Base-by-base conservation (phyloP, 2,329 filamentous ascomycete species). In the Gnomoniopsis smithogilvyi region DNA sequence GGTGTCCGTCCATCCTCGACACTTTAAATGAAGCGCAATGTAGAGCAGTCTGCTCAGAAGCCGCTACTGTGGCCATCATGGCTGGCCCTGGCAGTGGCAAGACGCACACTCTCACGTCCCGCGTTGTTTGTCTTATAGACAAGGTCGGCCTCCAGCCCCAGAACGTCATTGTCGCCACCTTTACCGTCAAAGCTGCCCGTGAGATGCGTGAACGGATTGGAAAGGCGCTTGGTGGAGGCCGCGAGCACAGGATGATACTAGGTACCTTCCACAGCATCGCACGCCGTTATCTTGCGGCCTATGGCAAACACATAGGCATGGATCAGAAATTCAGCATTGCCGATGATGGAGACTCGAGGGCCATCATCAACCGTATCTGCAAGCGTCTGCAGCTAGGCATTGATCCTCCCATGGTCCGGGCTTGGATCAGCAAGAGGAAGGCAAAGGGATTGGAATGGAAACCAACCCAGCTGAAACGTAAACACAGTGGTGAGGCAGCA, bases 211-310 rank as follows among this genome's bases (percentile, higher is more conserved):
- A 92, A 68, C 85, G 94, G 8, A 91, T 98, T 58, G 86, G 87
- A 0, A 88, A 83, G 60, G 81, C 91, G n/a, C 80, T 98, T n/a
- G 92, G 92, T 1, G 83, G 89, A 61, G 87, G 87, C 6, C 76
- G 87, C 17, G 90, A 92, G 69, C 87, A 83, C 56, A 90, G 87
- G 67, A 80, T 99, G 64, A 83, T 97, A 34, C 78, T 99, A 3
- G 94, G 94, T 19, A 99, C 95, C 0, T 98, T 99, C 66, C 94
- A 99, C 75, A 96, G 92, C 51, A 92, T 99, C 64, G 87, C 93
- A 55, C 83, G 92, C 48, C 85, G 92, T 60, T 98, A 96, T 69
- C 78, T 99, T 17, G 84, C 88, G 45, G 83, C 84, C 26, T 98
- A 98, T 71, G 94, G 95, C 43, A 84, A 91, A 67, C 80, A 89